A percentile compares a stretch with the other conserved stretches of the same genome.
phyloP scores from a whole-genome alignment of 2,329 filamentous ascomycete genomes.

The Cladophialophora carrionii region DNA sequence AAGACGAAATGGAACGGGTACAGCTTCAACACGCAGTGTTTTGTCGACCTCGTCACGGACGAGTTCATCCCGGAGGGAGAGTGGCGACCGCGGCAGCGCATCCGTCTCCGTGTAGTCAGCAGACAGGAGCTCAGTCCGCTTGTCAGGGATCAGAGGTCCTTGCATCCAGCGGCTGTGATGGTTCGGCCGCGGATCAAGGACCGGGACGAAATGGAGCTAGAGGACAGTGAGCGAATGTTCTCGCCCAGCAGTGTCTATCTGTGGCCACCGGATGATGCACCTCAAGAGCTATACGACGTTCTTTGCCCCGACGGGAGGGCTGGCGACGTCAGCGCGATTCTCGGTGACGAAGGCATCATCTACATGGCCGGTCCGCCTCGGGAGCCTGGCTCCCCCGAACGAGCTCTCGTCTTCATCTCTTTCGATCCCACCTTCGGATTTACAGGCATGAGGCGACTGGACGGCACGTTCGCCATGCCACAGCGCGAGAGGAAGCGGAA shows the following conservation, averaged over 20 bases:
- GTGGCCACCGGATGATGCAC: conserved; percentile 49
- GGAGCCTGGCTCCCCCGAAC: conserved; percentile 35
- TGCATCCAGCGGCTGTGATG: conserved; percentile 36
- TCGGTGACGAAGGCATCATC: conserved; percentile 48
- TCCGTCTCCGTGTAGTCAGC: conserved; percentile 49
- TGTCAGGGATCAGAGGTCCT: conserved; percentile 39
- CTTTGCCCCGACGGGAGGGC: conserved; percentile 47
- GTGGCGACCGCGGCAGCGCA: conserved; percentile 44
- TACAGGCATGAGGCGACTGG: conserved; percentile 36
- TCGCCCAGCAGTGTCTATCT: conserved; percentile 46
- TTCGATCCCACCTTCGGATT: conserved; percentile 47
- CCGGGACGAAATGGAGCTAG: conserved; percentile 39
- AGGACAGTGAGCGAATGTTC: conserved; percentile 47
- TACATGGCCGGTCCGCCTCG: conserved; percentile 44
- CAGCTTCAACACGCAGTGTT: conserved; percentile 47
- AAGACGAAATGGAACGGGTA: conserved; percentile 52
- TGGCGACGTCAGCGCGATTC: conserved; percentile 43
- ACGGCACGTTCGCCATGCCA: conserved; percentile 19
- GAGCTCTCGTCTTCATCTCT: conserved; percentile 46
- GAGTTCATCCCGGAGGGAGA: conserved; percentile 39
- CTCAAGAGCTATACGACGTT: conserved; percentile 44
- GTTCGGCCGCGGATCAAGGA: conserved; percentile 42
- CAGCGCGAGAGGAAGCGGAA: conserved; percentile 22
- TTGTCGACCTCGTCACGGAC: conserved; percentile 52
- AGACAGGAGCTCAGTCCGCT: conserved; percentile 49